Evolutionary conservation across 164 flowering plant genomes (phyloP).

Genomic region (Cinnamomum chago): DNA sequence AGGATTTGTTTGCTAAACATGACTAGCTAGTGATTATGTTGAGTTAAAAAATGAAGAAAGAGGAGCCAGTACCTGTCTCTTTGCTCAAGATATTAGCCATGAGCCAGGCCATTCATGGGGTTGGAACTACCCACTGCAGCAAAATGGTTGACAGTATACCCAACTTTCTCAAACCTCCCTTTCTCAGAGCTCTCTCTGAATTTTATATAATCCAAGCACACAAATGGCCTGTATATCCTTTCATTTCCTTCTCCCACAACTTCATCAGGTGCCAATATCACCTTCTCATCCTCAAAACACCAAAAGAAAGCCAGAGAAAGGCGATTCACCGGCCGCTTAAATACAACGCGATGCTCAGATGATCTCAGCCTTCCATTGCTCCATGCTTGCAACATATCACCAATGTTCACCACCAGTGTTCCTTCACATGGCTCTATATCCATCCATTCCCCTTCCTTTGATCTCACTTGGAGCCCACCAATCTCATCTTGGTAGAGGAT

Average conservation of each 20-base stretch:
- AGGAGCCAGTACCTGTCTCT: not conserved
- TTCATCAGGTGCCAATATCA: slow-evolving; percentile 64
- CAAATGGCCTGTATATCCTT: slow-evolving; percentile 60
- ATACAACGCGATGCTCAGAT: slow-evolving; percentile 74
- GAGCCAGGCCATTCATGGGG: not conserved
- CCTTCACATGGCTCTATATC: slow-evolving; percentile 63
- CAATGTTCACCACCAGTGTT: slow-evolving; percentile 72
- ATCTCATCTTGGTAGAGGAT: slow-evolving; percentile 69
- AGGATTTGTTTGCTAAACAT: not conserved
- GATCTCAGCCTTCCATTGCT: slow-evolving; percentile 78
- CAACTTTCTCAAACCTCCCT: slow-evolving; percentile 80
- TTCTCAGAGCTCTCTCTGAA: slow-evolving; percentile 66
- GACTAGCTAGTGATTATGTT: not conserved
- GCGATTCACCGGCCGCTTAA: slow-evolving; percentile 38
- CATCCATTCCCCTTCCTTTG: slow-evolving; percentile 72
- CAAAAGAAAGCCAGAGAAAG: slow-evolving; percentile 82
- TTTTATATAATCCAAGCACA: slow-evolving; percentile 59
- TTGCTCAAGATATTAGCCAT: not conserved
- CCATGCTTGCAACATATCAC: slow-evolving; percentile 92
- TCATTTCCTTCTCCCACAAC: slow-evolving; percentile 54
- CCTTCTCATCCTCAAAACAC: slow-evolving; percentile 89
- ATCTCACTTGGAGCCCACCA: slow-evolving; percentile 86
- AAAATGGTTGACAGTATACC: slow-evolving; percentile 69
- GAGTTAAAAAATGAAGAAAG: not conserved
- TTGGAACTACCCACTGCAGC: slow-evolving; percentile 32